Percentiles rank a stretch among this genome's conserved stretches.
Evolutionary conservation across 805 yeast genomes (phyloP).

Genomic region (Cyberlindnera americana): DNA sequence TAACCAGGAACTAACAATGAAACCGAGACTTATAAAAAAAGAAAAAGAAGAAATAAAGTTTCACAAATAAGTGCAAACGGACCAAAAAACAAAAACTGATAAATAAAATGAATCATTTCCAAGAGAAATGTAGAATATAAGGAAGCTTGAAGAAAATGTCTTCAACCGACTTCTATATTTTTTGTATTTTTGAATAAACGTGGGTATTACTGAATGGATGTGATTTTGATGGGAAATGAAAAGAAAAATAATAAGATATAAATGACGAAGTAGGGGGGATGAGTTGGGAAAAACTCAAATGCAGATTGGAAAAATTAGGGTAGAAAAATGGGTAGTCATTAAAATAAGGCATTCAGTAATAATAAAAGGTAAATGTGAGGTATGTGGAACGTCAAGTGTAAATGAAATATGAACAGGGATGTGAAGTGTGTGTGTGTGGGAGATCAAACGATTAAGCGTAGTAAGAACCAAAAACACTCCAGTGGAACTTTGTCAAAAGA

Average conservation of each 20-base stretch:
- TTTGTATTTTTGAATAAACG: no score
- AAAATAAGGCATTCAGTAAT: neutral
- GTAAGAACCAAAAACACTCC: constrained; percentile 77
- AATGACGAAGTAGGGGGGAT: no score
- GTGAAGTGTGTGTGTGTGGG: constrained; percentile 1
- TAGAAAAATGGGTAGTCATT: no score
- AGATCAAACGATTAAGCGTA: constrained; percentile 33
- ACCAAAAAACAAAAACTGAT: neutral
- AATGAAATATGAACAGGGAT: neutral
- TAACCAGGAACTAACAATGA: neutral
- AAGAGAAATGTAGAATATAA: no score
- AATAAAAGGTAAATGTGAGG: neutral
- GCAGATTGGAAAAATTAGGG: neutral
- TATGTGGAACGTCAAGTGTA: neutral
- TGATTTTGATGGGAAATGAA: no score
- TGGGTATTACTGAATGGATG: no score
- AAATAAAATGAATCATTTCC: no score
- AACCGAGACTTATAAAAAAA: neutral
- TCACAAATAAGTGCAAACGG: no score
- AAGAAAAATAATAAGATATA: no score
- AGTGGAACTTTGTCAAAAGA: constrained; percentile 63
- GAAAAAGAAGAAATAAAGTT: neutral
- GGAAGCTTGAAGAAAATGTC: no score
- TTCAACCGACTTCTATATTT: no score
- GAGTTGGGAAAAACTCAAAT: neutral